Conservation (phyloP, 345 rosid species). For the Stellera chamaejasme region DNA sequence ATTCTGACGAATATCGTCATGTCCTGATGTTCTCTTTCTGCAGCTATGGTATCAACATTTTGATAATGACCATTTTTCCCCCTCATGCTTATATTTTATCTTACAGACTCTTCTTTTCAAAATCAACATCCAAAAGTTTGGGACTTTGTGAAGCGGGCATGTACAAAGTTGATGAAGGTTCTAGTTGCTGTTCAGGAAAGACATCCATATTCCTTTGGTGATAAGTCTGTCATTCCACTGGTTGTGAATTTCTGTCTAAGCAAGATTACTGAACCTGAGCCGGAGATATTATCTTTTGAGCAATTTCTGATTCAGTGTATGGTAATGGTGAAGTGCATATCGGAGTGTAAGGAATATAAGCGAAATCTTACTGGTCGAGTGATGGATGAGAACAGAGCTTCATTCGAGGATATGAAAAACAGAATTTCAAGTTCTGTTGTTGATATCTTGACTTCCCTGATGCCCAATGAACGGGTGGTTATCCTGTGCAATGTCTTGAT, state of each 20-base stretch:
- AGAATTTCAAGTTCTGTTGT: conserved; percentile 61
- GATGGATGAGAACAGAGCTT: conserved; percentile 66
- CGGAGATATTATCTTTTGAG: conserved; percentile 51
- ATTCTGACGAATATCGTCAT: no score
- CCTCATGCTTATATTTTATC: conserved; percentile 3
- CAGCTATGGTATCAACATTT: not conserved
- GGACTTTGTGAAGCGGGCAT: conserved; percentile 78
- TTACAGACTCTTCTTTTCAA: conserved; percentile 74
- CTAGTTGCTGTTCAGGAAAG: conserved; percentile 71
- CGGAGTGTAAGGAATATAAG: conserved; percentile 96
- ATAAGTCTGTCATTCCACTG: conserved; percentile 68
- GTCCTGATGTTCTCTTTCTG: not conserved
- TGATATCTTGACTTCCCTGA: conserved; percentile 65
- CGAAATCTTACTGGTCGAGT: conserved; percentile 80
- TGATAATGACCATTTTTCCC: conserved; percentile 5
- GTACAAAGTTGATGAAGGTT: conserved; percentile 91
- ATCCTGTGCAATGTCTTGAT: conserved; percentile 79
- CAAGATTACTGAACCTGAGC: conserved; percentile 70
- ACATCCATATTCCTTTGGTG: conserved; percentile 96
- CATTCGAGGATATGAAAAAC: conserved; percentile 80
- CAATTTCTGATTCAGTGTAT: conserved; percentile 89
- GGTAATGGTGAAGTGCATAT: conserved; percentile 81
- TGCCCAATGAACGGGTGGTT: conserved; percentile 72
- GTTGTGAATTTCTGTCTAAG: conserved; percentile 87
- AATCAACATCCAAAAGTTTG: conserved; percentile 53